Conservation (phyloP, 2,329 filamentous ascomycete genomes). For the Cucurbitaria berberidis region DNA sequence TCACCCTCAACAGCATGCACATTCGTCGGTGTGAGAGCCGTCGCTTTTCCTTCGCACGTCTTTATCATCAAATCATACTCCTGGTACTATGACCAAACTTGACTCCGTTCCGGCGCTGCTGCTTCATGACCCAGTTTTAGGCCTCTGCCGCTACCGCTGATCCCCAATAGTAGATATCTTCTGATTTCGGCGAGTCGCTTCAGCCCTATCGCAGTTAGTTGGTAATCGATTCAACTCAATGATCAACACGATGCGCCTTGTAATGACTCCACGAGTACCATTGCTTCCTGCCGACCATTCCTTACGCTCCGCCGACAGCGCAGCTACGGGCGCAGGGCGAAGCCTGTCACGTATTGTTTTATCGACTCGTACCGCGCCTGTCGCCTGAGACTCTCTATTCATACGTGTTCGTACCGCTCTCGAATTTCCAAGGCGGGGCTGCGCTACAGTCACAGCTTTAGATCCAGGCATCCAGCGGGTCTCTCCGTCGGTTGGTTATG, state of each 20-base stretch:
- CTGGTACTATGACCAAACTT: slow-evolving; percentile 10
- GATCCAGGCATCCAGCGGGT: slow-evolving; percentile 13
- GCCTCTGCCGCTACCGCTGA: slow-evolving; percentile 16
- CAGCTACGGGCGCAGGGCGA: slow-evolving; percentile 8
- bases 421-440: slow-evolving; percentile 1
- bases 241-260: slow-evolving; percentile 2
- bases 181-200: slow-evolving; percentile 16
- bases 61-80: slow-evolving; percentile 4
- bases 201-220: slow-evolving; percentile 3
- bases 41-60: slow-evolving; percentile 19
- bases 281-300: slow-evolving; percentile 10
- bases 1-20: slow-evolving; percentile 4
- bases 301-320: neutral
- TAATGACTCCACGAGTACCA: slow-evolving; percentile 4
- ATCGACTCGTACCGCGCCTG: slow-evolving; percentile 4
- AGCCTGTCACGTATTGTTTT: slow-evolving; percentile 2
- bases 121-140: slow-evolving; percentile 11
- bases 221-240: neutral
- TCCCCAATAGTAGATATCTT: slow-evolving; percentile 10
- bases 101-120: slow-evolving; percentile 8
- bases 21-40: slow-evolving; percentile 40
- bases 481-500: slow-evolving; percentile 8
- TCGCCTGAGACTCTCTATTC: neutral
- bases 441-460: slow-evolving; percentile 1
- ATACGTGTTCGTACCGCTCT: slow-evolving; percentile 4